Percentiles rank a stretch among this genome's conserved stretches.
phyloP scores from a whole-genome alignment of 805 yeast genomes.

The Lipomyces mesembrius region DNA sequence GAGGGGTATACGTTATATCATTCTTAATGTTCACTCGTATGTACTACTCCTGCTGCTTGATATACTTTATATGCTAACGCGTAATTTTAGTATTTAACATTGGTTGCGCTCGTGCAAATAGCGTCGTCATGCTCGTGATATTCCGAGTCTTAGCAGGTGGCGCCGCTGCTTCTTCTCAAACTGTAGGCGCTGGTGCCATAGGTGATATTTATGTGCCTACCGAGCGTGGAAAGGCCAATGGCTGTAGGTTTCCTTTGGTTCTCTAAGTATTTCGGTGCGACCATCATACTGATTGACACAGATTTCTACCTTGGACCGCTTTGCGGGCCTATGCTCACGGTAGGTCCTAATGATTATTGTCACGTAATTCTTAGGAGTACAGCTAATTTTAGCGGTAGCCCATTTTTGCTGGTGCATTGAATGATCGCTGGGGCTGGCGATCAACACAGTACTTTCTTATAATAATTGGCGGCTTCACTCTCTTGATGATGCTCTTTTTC shows the following conservation, averaged over 20 bases:
- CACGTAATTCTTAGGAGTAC: not conserved
- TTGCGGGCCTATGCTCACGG: conserved; percentile 73
- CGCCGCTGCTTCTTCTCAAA: conserved; percentile 81
- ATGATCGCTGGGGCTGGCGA: conserved; percentile 80
- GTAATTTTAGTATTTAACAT: conserved; percentile 55
- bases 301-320: conserved; percentile 78
- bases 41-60: not conserved
- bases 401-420: conserved; percentile 75
- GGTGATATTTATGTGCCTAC: conserved; percentile 70
- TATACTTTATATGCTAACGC: not conserved
- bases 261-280: not conserved
- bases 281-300: not conserved
- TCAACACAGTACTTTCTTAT: conserved; percentile 87
- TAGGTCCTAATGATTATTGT: not conserved
- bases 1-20: conserved; percentile 72
- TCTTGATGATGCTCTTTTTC: conserved; percentile 55
- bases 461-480: conserved; percentile 62
- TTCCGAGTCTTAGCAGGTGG: conserved; percentile 79
- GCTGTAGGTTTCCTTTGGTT: conserved; percentile 44
- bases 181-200: conserved; percentile 89
- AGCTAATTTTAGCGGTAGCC: conserved; percentile 49
- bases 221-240: conserved; percentile 78
- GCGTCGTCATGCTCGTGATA: conserved; percentile 64
- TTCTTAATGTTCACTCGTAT: conserved; percentile 61
- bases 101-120: conserved; percentile 70